Evolutionary conservation across 1,284 basidiomycete species (phyloP).

Genomic region (Papiliotrema fonsecae): DNA sequence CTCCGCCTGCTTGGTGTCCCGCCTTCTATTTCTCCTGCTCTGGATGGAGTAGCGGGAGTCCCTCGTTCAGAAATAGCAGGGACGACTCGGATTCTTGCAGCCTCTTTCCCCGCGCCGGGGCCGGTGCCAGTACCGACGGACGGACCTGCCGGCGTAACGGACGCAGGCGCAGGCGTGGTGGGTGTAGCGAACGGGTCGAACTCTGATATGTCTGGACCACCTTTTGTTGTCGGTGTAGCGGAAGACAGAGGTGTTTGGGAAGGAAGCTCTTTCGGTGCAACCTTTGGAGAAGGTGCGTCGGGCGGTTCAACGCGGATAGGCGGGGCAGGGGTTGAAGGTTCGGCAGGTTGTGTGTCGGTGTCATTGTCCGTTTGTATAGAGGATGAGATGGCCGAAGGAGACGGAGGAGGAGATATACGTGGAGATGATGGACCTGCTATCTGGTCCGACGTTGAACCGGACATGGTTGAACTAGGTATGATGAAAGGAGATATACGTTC

Average conservation of each 20-base stretch:
- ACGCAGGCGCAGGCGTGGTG: constrained; percentile 5
- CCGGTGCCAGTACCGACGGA: neutral
- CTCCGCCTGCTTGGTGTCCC: too few species aligned
- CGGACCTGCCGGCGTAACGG: neutral
- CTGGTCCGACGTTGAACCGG: neutral
- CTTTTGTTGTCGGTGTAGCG: constrained; percentile 5
- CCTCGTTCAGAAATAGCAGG: too few species aligned
- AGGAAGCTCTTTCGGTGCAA: neutral
- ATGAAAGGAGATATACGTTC: neutral
- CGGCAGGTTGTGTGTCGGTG: neutral
- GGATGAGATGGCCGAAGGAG: neutral
- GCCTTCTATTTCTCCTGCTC: too few species aligned
- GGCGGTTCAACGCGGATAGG: constrained; percentile 1
- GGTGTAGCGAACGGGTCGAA: constrained; percentile 44
- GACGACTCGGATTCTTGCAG: too few species aligned
- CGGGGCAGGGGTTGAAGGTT: constrained; percentile 1
- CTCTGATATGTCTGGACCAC: constrained; percentile 26
- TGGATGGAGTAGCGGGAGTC: neutral
- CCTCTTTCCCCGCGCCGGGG: neutral
- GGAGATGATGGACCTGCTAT: neutral
- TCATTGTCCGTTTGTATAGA: neutral
- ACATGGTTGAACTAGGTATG: neutral
- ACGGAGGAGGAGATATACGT: neutral
- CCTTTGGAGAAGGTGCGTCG: constrained; percentile 14
- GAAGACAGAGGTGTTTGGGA: constrained; percentile 13